Percentiles rank a stretch among this genome's conserved stretches.
These are phyloP conservation scores for Monosporascus ibericus DNA, from an alignment of 2,329 filamentous ascomycete genomes.

Conservation along the genomic window DNA sequence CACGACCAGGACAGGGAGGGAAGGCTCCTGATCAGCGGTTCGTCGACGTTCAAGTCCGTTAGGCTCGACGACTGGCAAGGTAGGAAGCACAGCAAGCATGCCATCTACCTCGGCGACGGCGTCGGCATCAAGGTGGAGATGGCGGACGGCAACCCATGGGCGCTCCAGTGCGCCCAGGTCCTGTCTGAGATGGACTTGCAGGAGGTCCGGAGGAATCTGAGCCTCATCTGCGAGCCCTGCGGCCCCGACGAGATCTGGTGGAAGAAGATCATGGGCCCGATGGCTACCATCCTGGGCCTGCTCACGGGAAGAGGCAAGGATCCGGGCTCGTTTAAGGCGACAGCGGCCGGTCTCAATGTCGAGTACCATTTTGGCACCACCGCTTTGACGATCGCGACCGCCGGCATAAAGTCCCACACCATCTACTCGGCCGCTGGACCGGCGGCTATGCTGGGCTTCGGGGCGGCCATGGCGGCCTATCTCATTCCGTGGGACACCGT, in stretches of 20 bases:
- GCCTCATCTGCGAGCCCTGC: background rate
- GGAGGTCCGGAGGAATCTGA: background rate
- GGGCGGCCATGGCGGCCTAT: constrained; percentile 1
- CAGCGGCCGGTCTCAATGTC: constrained; percentile 3
- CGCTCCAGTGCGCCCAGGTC: background rate
- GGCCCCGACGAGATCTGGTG: background rate
- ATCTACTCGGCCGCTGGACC: constrained; percentile 1
- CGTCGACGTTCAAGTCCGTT: constrained; percentile 1
- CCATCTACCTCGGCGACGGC: constrained; percentile 4
- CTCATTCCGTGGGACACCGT: constrained; percentile 3
- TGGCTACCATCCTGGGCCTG: constrained; percentile 3
- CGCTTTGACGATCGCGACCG: constrained; percentile 1
- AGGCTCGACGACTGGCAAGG: constrained; percentile 3
- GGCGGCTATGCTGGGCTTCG: constrained; percentile 1
- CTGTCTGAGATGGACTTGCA: background rate
- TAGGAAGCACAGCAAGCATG: constrained; percentile 4
- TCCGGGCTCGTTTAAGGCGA: constrained; percentile 2
- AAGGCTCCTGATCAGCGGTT: constrained; percentile 1
- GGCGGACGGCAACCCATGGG: background rate
- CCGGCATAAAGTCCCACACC: constrained; percentile 1
- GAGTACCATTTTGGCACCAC: constrained; percentile 5
- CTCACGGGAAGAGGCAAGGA: constrained; percentile 2
- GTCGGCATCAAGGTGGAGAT: constrained; percentile 5
- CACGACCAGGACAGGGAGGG: background rate
- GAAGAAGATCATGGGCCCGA: background rate